phyloP scores from a whole-genome alignment of 371 early-diverging fungal genomes.

The Syncephalastrum sp. region DNA sequence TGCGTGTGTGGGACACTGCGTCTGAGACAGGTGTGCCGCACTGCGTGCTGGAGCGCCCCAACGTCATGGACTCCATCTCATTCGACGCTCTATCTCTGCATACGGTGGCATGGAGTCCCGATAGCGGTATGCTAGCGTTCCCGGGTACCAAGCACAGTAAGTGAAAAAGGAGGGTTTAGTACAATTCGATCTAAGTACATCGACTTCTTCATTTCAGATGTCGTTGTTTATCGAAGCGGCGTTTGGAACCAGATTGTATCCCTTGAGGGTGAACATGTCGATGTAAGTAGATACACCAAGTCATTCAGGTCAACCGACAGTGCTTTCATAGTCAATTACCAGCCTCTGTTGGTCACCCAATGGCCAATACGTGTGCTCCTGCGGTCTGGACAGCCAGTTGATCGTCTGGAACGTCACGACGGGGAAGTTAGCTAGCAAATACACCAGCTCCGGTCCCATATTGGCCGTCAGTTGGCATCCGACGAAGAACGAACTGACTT shows the following conservation, averaged over 20 bases:
- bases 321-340: constrained; percentile 22
- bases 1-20: constrained; percentile 62
- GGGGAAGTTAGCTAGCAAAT: constrained; percentile 16
- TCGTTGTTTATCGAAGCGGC: constrained; percentile 32
- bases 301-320: not conserved
- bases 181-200: not conserved
- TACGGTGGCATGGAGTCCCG: constrained; percentile 61
- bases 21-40: constrained; percentile 33
- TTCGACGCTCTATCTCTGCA: too few species aligned
- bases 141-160: constrained; percentile 48
- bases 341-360: constrained; percentile 62
- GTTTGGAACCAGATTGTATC: constrained; percentile 41
- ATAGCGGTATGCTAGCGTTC: constrained; percentile 51
- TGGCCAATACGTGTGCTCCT: constrained; percentile 54
- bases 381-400: constrained; percentile 36
- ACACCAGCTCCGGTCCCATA: constrained; percentile 22
- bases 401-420: constrained; percentile 53
- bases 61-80: too few species aligned
- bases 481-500: constrained; percentile 41
- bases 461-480: constrained; percentile 59
- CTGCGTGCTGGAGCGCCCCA: constrained; percentile 14
- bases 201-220: constrained; percentile 14
- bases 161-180: not conserved
- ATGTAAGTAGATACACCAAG: constrained; percentile 18
- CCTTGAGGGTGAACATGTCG: constrained; percentile 36